A percentile compares a stretch with the other conserved stretches of the same genome.
Evolutionary conservation across 2,329 filamentous ascomycete genomes (phyloP).

Genomic region (Xenosphaeropsis pyriputrescens): DNA sequence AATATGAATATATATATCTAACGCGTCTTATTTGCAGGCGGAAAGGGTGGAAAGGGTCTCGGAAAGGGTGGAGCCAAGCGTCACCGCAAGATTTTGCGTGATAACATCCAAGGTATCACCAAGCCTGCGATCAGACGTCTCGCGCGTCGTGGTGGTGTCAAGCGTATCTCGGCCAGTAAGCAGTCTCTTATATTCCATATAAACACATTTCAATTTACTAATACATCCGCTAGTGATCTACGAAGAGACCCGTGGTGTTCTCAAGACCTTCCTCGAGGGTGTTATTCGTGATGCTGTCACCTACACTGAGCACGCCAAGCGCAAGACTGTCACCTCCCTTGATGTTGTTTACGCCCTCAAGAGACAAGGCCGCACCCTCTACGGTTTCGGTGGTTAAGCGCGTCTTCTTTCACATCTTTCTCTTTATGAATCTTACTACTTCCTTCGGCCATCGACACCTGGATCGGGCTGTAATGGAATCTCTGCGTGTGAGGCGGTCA

Average conservation of each 20-base stretch:
- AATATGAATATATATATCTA: constrained; percentile 2
- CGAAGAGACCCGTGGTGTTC: constrained; percentile 65
- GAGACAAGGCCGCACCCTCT: constrained; percentile 51
- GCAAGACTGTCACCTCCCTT: constrained; percentile 55
- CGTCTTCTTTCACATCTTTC: constrained; percentile 6
- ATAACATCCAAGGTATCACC: constrained; percentile 99
- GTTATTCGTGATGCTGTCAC: constrained; percentile 68
- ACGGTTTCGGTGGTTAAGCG: constrained; percentile 51
- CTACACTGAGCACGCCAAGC: constrained; percentile 74
- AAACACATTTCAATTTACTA: constrained; percentile 2
- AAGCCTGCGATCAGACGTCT: constrained; percentile 49
- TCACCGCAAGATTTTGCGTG: constrained; percentile 97
- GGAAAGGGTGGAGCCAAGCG: constrained; percentile 98
- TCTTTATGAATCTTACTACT: constrained; percentile 12
- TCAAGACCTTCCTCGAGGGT: constrained; percentile 67
- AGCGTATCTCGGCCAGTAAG: constrained; percentile 47
- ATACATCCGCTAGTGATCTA: constrained; percentile 47
- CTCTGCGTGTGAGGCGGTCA: constrained; percentile 1
- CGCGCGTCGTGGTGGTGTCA: constrained; percentile 93
- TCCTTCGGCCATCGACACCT: constrained; percentile 5
- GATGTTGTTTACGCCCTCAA: constrained; percentile 52
- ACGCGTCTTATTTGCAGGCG: constrained; percentile 39
- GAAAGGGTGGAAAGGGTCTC: constrained; percentile 94
- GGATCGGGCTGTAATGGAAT: constrained; percentile 5
- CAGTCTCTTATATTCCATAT: neutral